phyloP scores from a whole-genome alignment of 2,329 filamentous ascomycete genomes.

The Periglandula ipomoeae region DNA sequence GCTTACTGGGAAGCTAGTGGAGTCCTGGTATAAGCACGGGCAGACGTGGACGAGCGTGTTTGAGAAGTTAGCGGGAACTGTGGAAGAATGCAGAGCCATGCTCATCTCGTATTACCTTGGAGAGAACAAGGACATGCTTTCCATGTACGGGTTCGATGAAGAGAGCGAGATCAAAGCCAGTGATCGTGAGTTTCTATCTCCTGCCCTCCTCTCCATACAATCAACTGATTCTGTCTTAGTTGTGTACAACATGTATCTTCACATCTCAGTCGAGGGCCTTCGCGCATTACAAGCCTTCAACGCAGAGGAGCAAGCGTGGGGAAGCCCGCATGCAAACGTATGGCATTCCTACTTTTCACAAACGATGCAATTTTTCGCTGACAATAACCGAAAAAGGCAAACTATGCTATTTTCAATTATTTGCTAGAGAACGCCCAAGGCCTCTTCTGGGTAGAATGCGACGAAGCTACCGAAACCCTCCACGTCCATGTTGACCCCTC shows the following conservation, averaged over 20 bases:
- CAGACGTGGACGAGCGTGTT: slow-evolving; percentile 57
- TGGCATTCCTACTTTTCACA: no score
- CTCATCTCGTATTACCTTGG: slow-evolving; percentile 35
- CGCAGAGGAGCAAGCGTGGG: slow-evolving; percentile 30
- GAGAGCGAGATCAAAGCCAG: slow-evolving; percentile 25
- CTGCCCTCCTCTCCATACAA: no score
- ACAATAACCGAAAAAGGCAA: slow-evolving; percentile 42
- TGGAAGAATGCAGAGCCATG: slow-evolving; percentile 46
- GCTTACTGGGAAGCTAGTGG: slow-evolving; percentile 42
- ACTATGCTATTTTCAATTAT: slow-evolving; percentile 52
- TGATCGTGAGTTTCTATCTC: slow-evolving; percentile 23
- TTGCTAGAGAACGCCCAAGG: slow-evolving; percentile 44
- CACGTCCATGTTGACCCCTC: slow-evolving; percentile 46
- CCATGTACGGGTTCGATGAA: slow-evolving; percentile 31
- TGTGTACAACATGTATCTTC: slow-evolving; percentile 31
- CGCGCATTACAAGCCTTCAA: slow-evolving; percentile 29
- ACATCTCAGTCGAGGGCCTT: slow-evolving; percentile 31
- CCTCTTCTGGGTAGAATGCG: slow-evolving; percentile 40
- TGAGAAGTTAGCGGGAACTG: slow-evolving; percentile 46
- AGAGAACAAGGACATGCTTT: slow-evolving; percentile 31
- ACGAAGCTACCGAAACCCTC: slow-evolving; percentile 34
- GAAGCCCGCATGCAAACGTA: slow-evolving; percentile 31
- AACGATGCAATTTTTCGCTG: no score
- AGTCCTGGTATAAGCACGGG: slow-evolving; percentile 50
- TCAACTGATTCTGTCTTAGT: slow-evolving; percentile 15